A percentile compares a stretch with the other conserved stretches of the same genome.
Conservation (phyloP, 2,329 filamentous ascomycete genomes). For the Trichoderma endophyticum region DNA sequence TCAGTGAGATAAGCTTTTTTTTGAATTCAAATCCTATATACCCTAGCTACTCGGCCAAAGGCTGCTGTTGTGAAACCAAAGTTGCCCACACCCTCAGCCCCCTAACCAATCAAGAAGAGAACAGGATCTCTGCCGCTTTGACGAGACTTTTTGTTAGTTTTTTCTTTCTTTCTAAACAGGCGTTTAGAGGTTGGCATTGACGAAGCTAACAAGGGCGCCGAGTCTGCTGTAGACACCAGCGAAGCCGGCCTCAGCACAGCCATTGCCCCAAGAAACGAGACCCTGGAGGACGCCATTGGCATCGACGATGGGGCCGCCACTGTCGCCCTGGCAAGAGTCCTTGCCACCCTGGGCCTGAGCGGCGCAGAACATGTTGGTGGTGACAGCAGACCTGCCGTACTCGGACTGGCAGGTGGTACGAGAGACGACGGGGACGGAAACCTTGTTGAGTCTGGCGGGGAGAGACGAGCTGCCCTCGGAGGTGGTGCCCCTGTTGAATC, state of each 20-base stretch:
- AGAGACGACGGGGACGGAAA: slow-evolving; percentile 30
- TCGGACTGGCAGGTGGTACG: slow-evolving; percentile 27
- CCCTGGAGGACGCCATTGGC: slow-evolving; percentile 26
- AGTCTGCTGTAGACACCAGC: slow-evolving; percentile 32
- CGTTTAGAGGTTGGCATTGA: slow-evolving; percentile 21
- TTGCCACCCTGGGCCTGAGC: slow-evolving; percentile 28
- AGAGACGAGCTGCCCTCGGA: slow-evolving; percentile 17
- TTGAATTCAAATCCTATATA: slow-evolving; percentile 5
- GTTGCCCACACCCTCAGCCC: background rate
- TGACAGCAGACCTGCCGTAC: slow-evolving; percentile 26
- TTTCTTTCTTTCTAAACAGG: background rate
- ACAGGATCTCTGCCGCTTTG: background rate
- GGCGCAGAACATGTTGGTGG: slow-evolving; percentile 34
- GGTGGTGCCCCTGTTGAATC: slow-evolving; percentile 25
- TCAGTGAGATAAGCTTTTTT: background rate
- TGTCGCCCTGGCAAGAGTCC: slow-evolving; percentile 35
- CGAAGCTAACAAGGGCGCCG: slow-evolving; percentile 27
- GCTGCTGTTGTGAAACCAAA: background rate
- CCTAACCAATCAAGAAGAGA: background rate
- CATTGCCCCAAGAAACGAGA: slow-evolving; percentile 32
- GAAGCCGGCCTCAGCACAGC: slow-evolving; percentile 27
- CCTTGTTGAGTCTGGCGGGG: slow-evolving; percentile 30
- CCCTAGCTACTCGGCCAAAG: background rate
- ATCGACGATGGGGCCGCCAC: slow-evolving; percentile 32
- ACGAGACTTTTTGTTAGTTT: background rate